phyloP scores from a whole-genome alignment of 1,284 basidiomycete genomes.

The Apiotrichum porosum region DNA sequence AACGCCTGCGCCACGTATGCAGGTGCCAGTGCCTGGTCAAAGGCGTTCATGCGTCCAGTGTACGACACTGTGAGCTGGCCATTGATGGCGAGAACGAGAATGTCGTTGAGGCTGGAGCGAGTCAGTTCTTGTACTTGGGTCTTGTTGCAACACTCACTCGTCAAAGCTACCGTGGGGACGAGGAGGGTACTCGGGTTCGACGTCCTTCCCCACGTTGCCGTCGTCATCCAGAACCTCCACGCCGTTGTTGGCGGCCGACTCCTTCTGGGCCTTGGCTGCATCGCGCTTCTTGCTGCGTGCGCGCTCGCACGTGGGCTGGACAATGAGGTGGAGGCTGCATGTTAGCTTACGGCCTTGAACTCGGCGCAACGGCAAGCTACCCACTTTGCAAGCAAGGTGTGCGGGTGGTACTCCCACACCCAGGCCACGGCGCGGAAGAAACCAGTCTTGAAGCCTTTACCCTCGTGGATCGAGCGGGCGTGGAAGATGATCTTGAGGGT shows the following conservation, averaged over 20 bases:
- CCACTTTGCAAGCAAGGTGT: slow-evolving; percentile 30
- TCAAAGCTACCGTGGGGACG: slow-evolving; percentile 35
- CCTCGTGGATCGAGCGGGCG: slow-evolving; percentile 34
- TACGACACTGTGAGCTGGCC: slow-evolving; percentile 21
- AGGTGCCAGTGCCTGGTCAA: slow-evolving; percentile 24
- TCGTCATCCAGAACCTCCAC: slow-evolving; percentile 22
- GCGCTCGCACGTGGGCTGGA: slow-evolving; percentile 28
- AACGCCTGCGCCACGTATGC: slow-evolving; percentile 2
- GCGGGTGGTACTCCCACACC: slow-evolving; percentile 32
- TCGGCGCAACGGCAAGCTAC: slow-evolving; percentile 19
- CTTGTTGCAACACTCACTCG: slow-evolving; percentile 24
- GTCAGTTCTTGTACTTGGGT: neutral
- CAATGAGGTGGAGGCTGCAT: slow-evolving; percentile 25
- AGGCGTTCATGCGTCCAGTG: slow-evolving; percentile 6
- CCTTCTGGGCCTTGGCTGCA: slow-evolving; percentile 9
- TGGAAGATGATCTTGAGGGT: slow-evolving; percentile 33
- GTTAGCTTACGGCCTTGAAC: too few species aligned
- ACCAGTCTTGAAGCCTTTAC: slow-evolving; percentile 29
- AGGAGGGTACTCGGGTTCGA: slow-evolving; percentile 19
- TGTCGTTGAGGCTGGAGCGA: slow-evolving; percentile 24
- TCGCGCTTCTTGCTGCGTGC: slow-evolving; percentile 18
- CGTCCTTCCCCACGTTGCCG: slow-evolving; percentile 13
- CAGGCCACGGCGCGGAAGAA: slow-evolving; percentile 25
- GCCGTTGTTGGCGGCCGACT: slow-evolving; percentile 5
- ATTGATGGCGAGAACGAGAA: slow-evolving; percentile 29